A percentile compares a stretch with the other conserved stretches of the same genome.
phyloP scores from a whole-genome alignment of 352 stramenopile genomes.

The Globisporangium nagaii region DNA sequence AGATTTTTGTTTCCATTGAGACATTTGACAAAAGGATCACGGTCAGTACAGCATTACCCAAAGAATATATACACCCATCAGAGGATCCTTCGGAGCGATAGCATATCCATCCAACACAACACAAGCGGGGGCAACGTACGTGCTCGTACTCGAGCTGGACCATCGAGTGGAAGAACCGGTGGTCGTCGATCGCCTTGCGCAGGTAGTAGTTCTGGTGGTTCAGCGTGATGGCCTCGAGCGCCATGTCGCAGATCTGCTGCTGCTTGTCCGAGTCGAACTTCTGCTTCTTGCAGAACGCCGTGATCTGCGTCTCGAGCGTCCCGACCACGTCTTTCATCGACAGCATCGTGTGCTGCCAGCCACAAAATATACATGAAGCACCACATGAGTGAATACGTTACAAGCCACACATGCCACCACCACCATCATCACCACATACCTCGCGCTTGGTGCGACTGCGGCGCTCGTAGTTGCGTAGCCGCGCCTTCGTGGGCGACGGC shows the following conservation, averaged over 20 bases:
- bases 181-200: constrained; percentile 39
- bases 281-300: constrained; percentile 20
- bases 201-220: constrained; percentile 49
- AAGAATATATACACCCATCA: background rate
- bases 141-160: constrained; percentile 55
- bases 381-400: background rate
- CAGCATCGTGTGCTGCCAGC: constrained; percentile 37
- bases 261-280: constrained; percentile 7
- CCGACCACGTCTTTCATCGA: constrained; percentile 46
- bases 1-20: background rate
- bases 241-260: constrained; percentile 28
- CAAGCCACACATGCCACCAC: constrained; percentile 5
- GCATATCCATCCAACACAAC: background rate
- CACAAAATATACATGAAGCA: background rate
- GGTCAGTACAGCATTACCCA: background rate
- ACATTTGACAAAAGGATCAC: background rate
- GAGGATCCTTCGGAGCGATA: no score
- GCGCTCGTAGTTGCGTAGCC: constrained; percentile 46
- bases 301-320: constrained; percentile 28
- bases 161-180: constrained; percentile 59
- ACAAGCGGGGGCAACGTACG: constrained; percentile 27
- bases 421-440: constrained; percentile 10
- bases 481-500: constrained; percentile 32
- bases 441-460: constrained; percentile 48
- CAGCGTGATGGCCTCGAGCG: constrained; percentile 35